These are phyloP conservation scores for Coniochaeta sp. DNA, from an alignment of 2,329 filamentous ascomycete species.

Conservation along the genomic window DNA sequence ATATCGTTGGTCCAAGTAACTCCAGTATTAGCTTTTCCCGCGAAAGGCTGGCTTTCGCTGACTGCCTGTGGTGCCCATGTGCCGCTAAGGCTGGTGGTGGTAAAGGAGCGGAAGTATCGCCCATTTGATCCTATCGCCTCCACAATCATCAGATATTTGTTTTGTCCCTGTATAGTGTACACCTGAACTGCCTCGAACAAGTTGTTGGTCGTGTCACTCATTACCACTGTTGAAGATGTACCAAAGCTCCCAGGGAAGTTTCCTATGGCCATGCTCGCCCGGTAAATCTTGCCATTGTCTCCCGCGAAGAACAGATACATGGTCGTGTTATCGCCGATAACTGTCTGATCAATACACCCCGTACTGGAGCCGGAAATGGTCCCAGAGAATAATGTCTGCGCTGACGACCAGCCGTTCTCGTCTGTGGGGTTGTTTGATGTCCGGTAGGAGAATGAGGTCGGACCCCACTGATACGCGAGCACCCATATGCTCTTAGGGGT, in stretches of 20 bases:
- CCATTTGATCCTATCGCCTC: constrained; percentile 48
- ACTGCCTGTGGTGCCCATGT: constrained; percentile 50
- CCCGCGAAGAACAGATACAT: constrained; percentile 64
- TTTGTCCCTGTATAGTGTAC: constrained; percentile 45
- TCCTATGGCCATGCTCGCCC: constrained; percentile 52
- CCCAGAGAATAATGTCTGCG: constrained; percentile 49
- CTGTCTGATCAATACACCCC: constrained; percentile 53
- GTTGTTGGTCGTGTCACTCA: constrained; percentile 46
- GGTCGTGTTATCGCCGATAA: constrained; percentile 52
- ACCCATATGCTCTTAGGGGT: constrained; percentile 53
- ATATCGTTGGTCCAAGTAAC: constrained; percentile 61
- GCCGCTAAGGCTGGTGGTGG: constrained; percentile 46
- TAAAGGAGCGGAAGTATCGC: constrained; percentile 61
- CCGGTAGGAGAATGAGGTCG: constrained; percentile 50
- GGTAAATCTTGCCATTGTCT: constrained; percentile 61
- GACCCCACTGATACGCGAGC: constrained; percentile 59
- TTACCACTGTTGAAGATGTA: constrained; percentile 34
- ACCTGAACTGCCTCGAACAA: constrained; percentile 62
- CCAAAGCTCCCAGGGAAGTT: constrained; percentile 57
- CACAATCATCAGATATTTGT: constrained; percentile 60
- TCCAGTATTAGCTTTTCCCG: constrained; percentile 58
- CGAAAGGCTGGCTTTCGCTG: constrained; percentile 51
- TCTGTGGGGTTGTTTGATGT: constrained; percentile 52
- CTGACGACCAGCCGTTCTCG: constrained; percentile 46
- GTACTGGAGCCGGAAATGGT: constrained; percentile 41